Conservation (phyloP, 2,329 filamentous ascomycete species). For the Cercospora zeina region DNA sequence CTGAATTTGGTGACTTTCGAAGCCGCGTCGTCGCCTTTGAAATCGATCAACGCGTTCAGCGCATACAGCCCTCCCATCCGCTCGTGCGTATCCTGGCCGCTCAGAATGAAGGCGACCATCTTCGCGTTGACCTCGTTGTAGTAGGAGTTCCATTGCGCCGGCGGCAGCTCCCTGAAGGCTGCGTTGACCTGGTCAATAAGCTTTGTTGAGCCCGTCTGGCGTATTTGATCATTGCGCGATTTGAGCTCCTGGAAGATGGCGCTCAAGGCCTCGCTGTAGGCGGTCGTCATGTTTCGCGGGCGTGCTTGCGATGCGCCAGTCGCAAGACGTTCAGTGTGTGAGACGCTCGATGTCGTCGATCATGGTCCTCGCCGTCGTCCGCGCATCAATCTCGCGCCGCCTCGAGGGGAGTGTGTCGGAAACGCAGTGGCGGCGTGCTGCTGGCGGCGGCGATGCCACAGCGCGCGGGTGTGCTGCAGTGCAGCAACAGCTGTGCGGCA, state of each 20-base stretch:
- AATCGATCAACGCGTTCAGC: constrained; percentile 89
- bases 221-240: constrained; percentile 34
- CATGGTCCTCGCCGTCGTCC: constrained; percentile 15
- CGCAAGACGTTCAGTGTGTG: constrained; percentile 18
- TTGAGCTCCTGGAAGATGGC: constrained; percentile 38
- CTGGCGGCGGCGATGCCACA: constrained; percentile 4
- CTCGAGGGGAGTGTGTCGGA: constrained; percentile 1
- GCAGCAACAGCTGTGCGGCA: neutral
- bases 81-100: constrained; percentile 82
- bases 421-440: constrained; percentile 8
- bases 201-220: constrained; percentile 35
- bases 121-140: constrained; percentile 65
- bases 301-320: constrained; percentile 10
- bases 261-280: constrained; percentile 38
- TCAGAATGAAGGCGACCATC: constrained; percentile 73
- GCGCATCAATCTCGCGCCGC: constrained; percentile 4
- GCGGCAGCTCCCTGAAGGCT: constrained; percentile 63
- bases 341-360: constrained; percentile 8
- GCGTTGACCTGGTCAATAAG: constrained; percentile 38
- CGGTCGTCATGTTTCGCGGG: constrained; percentile 34
- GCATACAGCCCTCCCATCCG: constrained; percentile 89
- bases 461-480: neutral
- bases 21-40: constrained; percentile 89
- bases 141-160: constrained; percentile 74
- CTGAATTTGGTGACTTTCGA: constrained; percentile 94